Conservation (phyloP, 2,329 filamentous ascomycete genomes). For the Diaporthe vaccinii region DNA sequence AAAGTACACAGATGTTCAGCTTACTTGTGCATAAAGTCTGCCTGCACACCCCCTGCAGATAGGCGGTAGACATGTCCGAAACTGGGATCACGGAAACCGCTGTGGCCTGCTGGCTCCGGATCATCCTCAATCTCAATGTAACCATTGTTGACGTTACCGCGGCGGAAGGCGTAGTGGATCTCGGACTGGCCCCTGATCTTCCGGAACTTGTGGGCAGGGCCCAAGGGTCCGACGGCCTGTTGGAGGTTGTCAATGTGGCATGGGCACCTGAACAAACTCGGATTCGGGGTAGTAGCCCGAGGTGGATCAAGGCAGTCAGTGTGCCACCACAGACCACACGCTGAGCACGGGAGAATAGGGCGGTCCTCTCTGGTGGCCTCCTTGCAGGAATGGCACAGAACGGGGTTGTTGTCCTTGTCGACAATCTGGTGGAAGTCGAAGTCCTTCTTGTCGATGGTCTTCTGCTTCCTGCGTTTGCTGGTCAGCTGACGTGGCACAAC, state of each 20-base stretch:
- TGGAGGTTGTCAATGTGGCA: constrained; percentile 84
- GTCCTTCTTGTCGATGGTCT: constrained; percentile 72
- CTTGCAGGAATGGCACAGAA: constrained; percentile 84
- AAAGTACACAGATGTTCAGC: background rate
- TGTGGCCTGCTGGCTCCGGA: constrained; percentile 56
- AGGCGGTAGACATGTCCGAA: constrained; percentile 34
- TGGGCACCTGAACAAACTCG: constrained; percentile 89
- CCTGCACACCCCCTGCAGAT: constrained; percentile 28
- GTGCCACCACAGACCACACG: constrained; percentile 88
- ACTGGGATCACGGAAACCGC: constrained; percentile 45
- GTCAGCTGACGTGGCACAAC: constrained; percentile 48
- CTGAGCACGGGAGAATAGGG: constrained; percentile 88
- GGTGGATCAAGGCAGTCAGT: constrained; percentile 92
- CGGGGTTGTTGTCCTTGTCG: constrained; percentile 79
- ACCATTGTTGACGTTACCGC: constrained; percentile 79
- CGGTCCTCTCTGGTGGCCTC: constrained; percentile 72
- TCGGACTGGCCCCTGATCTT: constrained; percentile 68
- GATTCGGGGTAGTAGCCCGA: constrained; percentile 80
- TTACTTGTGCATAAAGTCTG: constrained; percentile 40
- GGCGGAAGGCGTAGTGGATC: constrained; percentile 66
- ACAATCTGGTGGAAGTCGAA: constrained; percentile 78
- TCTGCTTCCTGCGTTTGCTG: constrained; percentile 61
- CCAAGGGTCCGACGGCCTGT: constrained; percentile 67
- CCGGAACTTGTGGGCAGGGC: constrained; percentile 72
- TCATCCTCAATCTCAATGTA: constrained; percentile 76